A percentile compares a stretch with the other conserved stretches of the same genome.
These are phyloP conservation scores for Lagerstroemia fauriei DNA, from an alignment of 441 rosid genomes.

Conservation along the genomic window DNA sequence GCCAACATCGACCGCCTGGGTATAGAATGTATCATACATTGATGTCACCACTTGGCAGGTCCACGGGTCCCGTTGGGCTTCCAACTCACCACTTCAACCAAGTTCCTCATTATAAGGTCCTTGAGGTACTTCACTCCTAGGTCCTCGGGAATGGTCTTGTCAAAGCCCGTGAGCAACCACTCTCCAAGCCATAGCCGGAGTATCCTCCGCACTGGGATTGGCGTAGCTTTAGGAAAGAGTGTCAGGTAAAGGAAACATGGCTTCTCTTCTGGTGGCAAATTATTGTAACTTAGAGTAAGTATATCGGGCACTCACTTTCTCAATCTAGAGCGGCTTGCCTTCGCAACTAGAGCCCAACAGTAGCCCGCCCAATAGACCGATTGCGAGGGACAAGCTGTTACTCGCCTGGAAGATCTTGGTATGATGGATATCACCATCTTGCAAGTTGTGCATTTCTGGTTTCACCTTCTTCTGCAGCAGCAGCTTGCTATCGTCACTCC, in stretches of 20 bases:
- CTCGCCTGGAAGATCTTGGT: not conserved
- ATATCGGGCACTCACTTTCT: not conserved
- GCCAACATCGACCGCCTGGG: not conserved
- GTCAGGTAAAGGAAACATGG: constrained; percentile 21
- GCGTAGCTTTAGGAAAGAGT: constrained; percentile 4
- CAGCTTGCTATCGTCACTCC: not conserved
- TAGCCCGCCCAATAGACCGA: not conserved
- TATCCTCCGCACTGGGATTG: constrained; percentile 5
- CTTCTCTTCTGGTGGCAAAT: constrained; percentile 4
- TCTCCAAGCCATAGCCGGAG: not conserved
- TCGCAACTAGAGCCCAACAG: rapidly evolving
- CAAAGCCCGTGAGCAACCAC: not conserved
- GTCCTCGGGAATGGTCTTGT: not conserved
- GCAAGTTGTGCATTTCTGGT: not conserved
- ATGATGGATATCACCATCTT: not conserved
- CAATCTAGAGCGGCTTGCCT: rapidly evolving
- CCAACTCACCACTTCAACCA: constrained; percentile 16
- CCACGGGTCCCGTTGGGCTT: not conserved
- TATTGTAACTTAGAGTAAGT: not conserved
- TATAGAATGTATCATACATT: not conserved
- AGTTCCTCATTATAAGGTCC: not conserved
- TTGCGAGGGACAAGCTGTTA: not conserved
- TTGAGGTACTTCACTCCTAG: not conserved
- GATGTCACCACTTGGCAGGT: not conserved
- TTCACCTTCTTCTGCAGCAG: not conserved